These are phyloP conservation scores for Cunninghamia lanceolata DNA, from an alignment of 75 land plant genomes.

Conservation along the genomic window DNA sequence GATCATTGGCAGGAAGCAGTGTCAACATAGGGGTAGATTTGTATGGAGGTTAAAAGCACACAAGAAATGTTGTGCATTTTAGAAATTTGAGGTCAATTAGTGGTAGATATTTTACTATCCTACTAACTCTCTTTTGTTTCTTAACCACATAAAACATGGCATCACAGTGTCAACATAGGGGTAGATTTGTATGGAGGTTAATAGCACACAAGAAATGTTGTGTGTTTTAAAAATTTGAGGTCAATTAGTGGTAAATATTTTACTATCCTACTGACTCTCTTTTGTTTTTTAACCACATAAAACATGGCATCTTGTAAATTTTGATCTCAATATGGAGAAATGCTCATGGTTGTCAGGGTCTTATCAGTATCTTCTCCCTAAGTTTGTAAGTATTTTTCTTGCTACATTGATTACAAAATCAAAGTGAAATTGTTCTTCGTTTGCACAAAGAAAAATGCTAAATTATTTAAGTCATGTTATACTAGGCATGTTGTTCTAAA, in stretches of 20 bases:
- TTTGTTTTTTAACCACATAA: not conserved
- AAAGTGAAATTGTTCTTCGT: not conserved
- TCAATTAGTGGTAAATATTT: not conserved
- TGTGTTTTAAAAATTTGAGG: not conserved
- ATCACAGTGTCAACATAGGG: too few species aligned
- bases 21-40: constrained; percentile 38
- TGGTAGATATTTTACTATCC: not conserved
- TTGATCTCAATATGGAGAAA: not conserved
- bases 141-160: not conserved
- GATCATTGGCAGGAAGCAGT: constrained; percentile 48
- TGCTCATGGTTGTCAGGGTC: not conserved
- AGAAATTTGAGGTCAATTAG: not conserved
- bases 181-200: too few species aligned
- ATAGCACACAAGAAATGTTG: too few species aligned
- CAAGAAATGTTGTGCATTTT: not conserved
- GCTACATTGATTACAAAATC: not conserved
- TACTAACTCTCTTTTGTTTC: not conserved
- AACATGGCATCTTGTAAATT: too few species aligned
- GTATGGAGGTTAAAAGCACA: not conserved
- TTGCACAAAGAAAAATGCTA: not conserved
- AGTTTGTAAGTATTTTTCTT: not conserved
- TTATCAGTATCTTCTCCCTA: not conserved
- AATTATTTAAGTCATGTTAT: not conserved
- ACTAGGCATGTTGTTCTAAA: not conserved
- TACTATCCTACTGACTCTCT: not conserved